Conservation (phyloP, 306 rosid species). For the Vachellia collinsii region DNA sequence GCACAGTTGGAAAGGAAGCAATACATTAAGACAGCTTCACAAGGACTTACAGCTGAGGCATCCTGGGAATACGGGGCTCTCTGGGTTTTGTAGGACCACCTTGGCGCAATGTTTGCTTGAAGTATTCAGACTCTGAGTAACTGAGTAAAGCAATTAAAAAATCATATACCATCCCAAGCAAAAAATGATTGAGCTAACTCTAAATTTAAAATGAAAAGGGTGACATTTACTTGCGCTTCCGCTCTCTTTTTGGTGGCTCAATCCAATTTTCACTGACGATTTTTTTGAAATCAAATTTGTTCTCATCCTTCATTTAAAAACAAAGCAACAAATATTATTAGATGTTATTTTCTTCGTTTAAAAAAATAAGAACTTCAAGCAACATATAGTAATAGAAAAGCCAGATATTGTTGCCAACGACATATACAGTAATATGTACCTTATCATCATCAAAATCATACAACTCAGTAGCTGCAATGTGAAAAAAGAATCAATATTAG, state of each 20-base stretch:
- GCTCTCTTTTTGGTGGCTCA: constrained; percentile 96
- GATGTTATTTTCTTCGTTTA: not conserved
- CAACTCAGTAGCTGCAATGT: constrained; percentile 85
- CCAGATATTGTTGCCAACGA: not conserved
- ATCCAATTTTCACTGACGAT: constrained; percentile 95
- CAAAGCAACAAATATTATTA: not conserved
- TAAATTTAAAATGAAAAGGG: constrained; percentile 11
- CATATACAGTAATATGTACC: constrained; percentile 46
- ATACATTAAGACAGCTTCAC: constrained; percentile 1
- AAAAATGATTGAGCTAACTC: constrained; percentile 19
- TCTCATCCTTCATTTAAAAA: constrained; percentile 70
- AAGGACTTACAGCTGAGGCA: constrained; percentile 94
- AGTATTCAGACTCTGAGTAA: constrained; percentile 95
- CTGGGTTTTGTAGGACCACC: constrained; percentile 90
- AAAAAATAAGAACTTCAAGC: constrained; percentile 5
- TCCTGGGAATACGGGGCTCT: constrained; percentile 98
- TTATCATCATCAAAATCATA: constrained; percentile 96
- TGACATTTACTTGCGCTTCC: constrained; percentile 84
- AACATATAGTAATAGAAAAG: constrained; percentile 10
- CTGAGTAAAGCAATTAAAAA: constrained; percentile 46
- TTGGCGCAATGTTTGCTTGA: constrained; percentile 98
- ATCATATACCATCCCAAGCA: constrained; percentile 12
- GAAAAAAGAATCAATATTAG: constrained; percentile 36
- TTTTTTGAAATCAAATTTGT: constrained; percentile 91
- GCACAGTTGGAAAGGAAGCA: constrained; percentile 14